Evolutionary conservation across 176 grass and related monocot species (phyloP).

Genomic region (Aegilops bicornis): DNA sequence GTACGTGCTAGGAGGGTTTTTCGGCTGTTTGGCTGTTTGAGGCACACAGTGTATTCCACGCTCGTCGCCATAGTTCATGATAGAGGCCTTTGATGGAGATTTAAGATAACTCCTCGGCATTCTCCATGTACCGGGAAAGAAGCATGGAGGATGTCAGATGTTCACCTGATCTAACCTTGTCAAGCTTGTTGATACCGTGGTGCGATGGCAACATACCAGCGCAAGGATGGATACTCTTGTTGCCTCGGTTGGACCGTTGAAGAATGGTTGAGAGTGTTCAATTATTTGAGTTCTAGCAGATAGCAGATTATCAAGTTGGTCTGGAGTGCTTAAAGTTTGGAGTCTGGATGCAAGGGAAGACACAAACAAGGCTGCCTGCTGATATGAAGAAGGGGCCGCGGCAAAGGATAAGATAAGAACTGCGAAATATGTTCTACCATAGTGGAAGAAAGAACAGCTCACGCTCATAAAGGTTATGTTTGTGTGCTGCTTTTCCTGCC

Average conservation of each 20-base stretch:
- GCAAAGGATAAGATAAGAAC: not conserved
- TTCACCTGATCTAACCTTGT: too few relatives aligned
- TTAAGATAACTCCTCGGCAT: too few relatives aligned
- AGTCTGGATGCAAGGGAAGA: not conserved
- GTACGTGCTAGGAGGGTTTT: too few relatives aligned
- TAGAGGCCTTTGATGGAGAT: too few relatives aligned
- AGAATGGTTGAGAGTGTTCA: not conserved
- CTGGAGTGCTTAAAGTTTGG: not conserved
- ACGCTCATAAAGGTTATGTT: not conserved
- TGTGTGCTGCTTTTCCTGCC: not conserved
- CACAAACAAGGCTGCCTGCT: not conserved
- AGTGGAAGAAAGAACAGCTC: not conserved
- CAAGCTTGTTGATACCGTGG: slow-evolving; percentile 14
- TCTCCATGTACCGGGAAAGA: too few relatives aligned
- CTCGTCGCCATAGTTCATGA: too few relatives aligned
- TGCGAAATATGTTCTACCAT: slow-evolving; percentile 3
- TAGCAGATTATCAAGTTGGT: not conserved
- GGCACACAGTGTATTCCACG: too few relatives aligned
- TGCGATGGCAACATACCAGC: slow-evolving; percentile 17
- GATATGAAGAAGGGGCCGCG: not conserved
- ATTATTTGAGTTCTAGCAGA: not conserved
- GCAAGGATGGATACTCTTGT: not conserved
- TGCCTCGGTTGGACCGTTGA: not conserved
- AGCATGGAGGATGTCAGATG: too few relatives aligned
- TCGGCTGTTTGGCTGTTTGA: too few relatives aligned